Percentiles rank a stretch among this genome's conserved stretches.
Evolutionary conservation across 257 asterid species (phyloP).

Genomic region (Solanum ossicruentum): DNA sequence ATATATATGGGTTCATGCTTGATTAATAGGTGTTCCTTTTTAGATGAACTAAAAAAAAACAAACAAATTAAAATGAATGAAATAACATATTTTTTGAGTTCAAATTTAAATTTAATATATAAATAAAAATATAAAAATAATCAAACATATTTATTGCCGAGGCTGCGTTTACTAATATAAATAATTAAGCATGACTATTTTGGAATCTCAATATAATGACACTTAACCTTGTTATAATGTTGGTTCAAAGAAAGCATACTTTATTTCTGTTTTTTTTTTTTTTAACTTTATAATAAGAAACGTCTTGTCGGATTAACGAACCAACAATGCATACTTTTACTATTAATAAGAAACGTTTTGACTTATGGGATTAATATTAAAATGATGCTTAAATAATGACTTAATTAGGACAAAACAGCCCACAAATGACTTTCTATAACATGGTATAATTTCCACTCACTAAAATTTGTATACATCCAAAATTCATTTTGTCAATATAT

Average conservation of each 20-base stretch:
- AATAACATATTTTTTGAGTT: too few species aligned
- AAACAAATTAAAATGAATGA: too few species aligned
- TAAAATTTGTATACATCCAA: background rate
- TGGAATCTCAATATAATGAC: background rate
- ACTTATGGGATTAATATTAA: background rate
- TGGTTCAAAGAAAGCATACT: background rate
- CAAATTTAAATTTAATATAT: too few species aligned
- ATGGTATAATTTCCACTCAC: background rate
- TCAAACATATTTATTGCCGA: too few species aligned
- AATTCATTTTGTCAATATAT: background rate
- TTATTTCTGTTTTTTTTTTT: too few species aligned
- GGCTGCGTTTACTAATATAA: background rate
- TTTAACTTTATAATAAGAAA: too few species aligned
- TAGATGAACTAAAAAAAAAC: too few species aligned
- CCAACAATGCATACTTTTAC: too few species aligned
- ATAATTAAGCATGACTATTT: background rate
- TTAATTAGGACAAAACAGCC: background rate
- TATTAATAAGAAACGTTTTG: background rate
- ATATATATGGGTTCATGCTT: too few species aligned
- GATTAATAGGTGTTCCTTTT: too few species aligned
- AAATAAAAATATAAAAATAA: too few species aligned
- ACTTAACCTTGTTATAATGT: background rate
- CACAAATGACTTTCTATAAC: background rate
- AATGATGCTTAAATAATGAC: background rate
- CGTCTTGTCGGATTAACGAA: too few species aligned